Percentiles rank a stretch among this genome's conserved stretches.
These are phyloP conservation scores for Talaromyces piceae DNA, from an alignment of 2,329 filamentous ascomycete species.

Conservation along the genomic window DNA sequence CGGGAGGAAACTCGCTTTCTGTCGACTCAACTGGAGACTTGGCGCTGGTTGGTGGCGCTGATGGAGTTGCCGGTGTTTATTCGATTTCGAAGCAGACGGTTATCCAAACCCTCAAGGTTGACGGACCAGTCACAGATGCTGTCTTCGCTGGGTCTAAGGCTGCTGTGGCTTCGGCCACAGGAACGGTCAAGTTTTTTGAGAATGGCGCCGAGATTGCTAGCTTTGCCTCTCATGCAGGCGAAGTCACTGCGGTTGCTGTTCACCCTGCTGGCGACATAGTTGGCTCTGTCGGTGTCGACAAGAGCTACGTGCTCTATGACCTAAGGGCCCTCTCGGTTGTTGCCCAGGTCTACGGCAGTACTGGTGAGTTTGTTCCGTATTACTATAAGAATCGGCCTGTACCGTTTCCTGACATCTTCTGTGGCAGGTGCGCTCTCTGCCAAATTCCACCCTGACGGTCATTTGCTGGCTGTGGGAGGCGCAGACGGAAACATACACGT, in stretches of 20 bases:
- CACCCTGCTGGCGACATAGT: slow-evolving; percentile 79
- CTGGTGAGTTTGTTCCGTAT: slow-evolving; percentile 59
- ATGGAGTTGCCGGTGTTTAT: slow-evolving; percentile 66
- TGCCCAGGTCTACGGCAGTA: slow-evolving; percentile 71
- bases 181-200: slow-evolving; percentile 73
- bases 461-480: slow-evolving; percentile 82
- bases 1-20: slow-evolving; percentile 51
- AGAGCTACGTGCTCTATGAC: slow-evolving; percentile 88
- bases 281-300: slow-evolving; percentile 82
- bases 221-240: slow-evolving; percentile 74
- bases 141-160: slow-evolving; percentile 56
- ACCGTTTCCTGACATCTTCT: no score
- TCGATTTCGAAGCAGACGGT: slow-evolving; percentile 70
- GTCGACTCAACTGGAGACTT: slow-evolving; percentile 55
- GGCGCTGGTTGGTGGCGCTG: slow-evolving; percentile 66
- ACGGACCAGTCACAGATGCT: slow-evolving; percentile 61
- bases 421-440: slow-evolving; percentile 61
- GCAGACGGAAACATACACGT: slow-evolving; percentile 74
- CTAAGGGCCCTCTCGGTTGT: slow-evolving; percentile 59
- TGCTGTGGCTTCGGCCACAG: slow-evolving; percentile 66
- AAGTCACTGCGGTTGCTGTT: slow-evolving; percentile 66
- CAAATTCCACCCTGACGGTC: slow-evolving; percentile 94
- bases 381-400: no score
- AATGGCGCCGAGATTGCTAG: slow-evolving; percentile 60
- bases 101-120: slow-evolving; percentile 56